Evolutionary conservation across 2,329 filamentous ascomycete species (phyloP).

Genomic region (Fusarium longipes): DNA sequence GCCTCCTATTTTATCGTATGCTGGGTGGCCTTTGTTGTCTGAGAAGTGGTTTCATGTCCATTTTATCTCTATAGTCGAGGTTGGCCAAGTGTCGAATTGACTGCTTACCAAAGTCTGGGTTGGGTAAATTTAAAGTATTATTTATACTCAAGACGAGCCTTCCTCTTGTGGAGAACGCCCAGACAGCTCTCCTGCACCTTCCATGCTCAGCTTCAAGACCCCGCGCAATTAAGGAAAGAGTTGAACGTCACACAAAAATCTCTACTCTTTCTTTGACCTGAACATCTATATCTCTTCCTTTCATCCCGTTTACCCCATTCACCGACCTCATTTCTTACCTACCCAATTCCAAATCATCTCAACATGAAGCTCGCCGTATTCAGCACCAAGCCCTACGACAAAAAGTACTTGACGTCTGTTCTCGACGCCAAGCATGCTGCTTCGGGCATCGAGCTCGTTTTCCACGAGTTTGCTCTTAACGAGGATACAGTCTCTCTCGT

Average conservation of each 20-base stretch:
- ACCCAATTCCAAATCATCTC: not conserved
- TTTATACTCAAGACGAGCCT: constrained; percentile 20
- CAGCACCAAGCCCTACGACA: constrained; percentile 73
- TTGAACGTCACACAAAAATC: constrained; percentile 11
- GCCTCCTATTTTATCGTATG: not conserved
- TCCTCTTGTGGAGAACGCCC: constrained; percentile 38
- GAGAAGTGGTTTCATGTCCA: constrained; percentile 3
- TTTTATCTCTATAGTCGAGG: not conserved
- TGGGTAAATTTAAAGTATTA: not conserved
- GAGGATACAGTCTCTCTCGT: constrained; percentile 67
- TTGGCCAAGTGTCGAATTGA: not conserved
- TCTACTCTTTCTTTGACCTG: not conserved
- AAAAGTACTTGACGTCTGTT: constrained; percentile 62
- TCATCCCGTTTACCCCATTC: not conserved
- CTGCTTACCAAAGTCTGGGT: not conserved
- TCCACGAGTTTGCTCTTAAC: constrained; percentile 68
- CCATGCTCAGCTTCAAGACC: constrained; percentile 28
- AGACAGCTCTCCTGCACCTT: constrained; percentile 27
- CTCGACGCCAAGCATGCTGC: constrained; percentile 50
- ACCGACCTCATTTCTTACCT: not conserved
- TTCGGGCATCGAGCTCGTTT: constrained; percentile 60
- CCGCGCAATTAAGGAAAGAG: constrained; percentile 32
- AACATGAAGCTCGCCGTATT: constrained; percentile 71
- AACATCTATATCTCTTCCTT: not conserved
- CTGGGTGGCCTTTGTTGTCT: constrained; percentile 1